Evolutionary conservation across 2,329 filamentous ascomycete species (phyloP).

Genomic region (Aplosporella prunicola): DNA sequence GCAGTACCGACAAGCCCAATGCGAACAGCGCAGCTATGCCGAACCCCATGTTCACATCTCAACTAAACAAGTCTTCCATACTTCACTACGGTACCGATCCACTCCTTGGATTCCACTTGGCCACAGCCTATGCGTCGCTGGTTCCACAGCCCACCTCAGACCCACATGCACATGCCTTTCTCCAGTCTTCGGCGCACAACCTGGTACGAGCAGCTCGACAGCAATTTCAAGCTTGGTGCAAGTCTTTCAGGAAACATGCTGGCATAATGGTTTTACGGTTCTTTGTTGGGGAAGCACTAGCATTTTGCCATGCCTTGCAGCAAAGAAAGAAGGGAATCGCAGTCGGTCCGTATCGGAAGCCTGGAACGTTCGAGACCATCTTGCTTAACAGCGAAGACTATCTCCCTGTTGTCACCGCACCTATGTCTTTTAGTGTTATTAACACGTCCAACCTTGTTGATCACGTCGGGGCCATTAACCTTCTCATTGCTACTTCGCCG

Average conservation of each 20-base stretch:
- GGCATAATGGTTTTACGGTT: slow-evolving; percentile 37
- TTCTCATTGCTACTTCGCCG: slow-evolving; percentile 38
- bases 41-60: slow-evolving; percentile 40
- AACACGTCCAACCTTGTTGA: slow-evolving; percentile 44
- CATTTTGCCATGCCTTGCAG: slow-evolving; percentile 45
- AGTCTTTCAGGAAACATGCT: slow-evolving; percentile 28
- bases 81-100: slow-evolving; percentile 46
- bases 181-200: neutral
- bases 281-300: slow-evolving; percentile 40
- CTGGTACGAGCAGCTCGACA: slow-evolving; percentile 30
- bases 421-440: slow-evolving; percentile 44
- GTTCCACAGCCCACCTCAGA: neutral
- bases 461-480: slow-evolving; percentile 36
- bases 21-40: slow-evolving; percentile 12
- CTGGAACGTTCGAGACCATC: slow-evolving; percentile 32
- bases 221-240: slow-evolving; percentile 41
- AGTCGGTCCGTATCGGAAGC: slow-evolving; percentile 36
- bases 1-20: slow-evolving; percentile 15
- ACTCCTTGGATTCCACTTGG: slow-evolving; percentile 49
- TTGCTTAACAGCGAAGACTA: slow-evolving; percentile 38
- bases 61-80: slow-evolving; percentile 20
- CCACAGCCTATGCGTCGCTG: slow-evolving; percentile 16
- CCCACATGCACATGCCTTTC: no score
- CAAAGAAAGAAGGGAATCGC: slow-evolving; percentile 19
- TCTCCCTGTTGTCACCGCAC: slow-evolving; percentile 14